Percentiles rank a stretch among this genome's conserved stretches.
These are phyloP conservation scores for Streptanthus diversifolius DNA, from an alignment of 345 rosid species.

Conservation along the genomic window DNA sequence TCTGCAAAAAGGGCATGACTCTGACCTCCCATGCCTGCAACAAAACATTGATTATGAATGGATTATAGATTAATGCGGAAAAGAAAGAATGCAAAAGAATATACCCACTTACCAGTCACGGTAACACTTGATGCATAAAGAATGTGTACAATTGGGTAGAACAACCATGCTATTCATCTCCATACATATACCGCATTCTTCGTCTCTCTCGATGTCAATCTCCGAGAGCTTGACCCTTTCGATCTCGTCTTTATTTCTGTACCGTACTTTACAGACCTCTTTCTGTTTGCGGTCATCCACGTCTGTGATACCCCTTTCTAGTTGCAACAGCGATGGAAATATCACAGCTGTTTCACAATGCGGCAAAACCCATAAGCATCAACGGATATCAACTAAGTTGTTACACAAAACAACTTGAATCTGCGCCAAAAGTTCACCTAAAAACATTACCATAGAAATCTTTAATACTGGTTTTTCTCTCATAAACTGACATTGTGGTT, in stretches of 20 bases:
- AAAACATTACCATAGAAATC: slow-evolving; percentile 67
- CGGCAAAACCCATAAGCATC: not conserved
- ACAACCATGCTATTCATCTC: slow-evolving; percentile 64
- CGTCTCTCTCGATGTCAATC: slow-evolving; percentile 59
- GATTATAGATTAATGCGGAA: not conserved
- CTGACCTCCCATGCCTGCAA: slow-evolving; percentile 66
- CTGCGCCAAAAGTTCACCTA: not conserved
- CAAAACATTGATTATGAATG: not conserved
- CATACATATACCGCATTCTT: slow-evolving; percentile 82
- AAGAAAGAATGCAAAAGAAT: too few relatives aligned
- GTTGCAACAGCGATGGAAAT: slow-evolving; percentile 78
- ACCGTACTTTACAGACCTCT: slow-evolving; percentile 51
- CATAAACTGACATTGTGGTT: slow-evolving; percentile 83
- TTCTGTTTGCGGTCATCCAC: slow-evolving; percentile 74
- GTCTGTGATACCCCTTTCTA: slow-evolving; percentile 66
- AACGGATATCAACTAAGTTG: not conserved
- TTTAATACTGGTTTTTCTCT: slow-evolving; percentile 75
- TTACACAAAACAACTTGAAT: not conserved
- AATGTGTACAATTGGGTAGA: slow-evolving; percentile 71
- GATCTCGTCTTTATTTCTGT: slow-evolving; percentile 51
- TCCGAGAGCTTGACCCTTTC: slow-evolving; percentile 49
- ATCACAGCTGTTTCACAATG: slow-evolving; percentile 50
- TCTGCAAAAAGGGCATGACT: slow-evolving; percentile 83
- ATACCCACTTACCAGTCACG: slow-evolving; percentile 49
- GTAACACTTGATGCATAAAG: slow-evolving; percentile 67